A percentile compares a stretch with the other conserved stretches of the same genome.
These are phyloP conservation scores for Lablab purpureus DNA, from an alignment of 306 rosid genomes.

Conservation along the genomic window DNA sequence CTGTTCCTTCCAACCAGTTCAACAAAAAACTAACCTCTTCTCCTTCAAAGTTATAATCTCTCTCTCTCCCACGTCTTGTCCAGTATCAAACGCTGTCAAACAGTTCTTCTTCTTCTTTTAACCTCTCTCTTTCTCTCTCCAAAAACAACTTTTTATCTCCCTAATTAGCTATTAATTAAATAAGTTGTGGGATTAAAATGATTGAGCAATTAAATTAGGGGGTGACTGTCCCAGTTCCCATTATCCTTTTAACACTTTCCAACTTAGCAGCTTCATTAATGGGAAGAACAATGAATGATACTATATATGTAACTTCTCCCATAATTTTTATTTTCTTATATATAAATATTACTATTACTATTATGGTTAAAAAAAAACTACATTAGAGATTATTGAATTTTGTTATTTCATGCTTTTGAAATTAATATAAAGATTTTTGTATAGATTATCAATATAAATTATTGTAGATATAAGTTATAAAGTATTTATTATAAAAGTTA, in stretches of 20 bases:
- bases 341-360: too few species aligned
- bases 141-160: not conserved
- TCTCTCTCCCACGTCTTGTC: constrained; percentile 42
- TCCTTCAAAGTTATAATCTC: not conserved
- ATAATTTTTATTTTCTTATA: not conserved
- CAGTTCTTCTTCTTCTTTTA: constrained; percentile 28
- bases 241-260: not conserved
- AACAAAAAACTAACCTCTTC: constrained; percentile 33
- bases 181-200: constrained; percentile 1
- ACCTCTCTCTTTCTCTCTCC: constrained; percentile 9
- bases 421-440: too few species aligned
- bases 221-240: constrained; percentile 6
- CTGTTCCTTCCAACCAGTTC: constrained; percentile 38
- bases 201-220: constrained; percentile 5
- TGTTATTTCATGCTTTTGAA: too few species aligned
- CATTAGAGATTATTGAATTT: too few species aligned
- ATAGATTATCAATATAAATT: too few species aligned
- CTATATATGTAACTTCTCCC: not conserved
- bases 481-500: too few species aligned
- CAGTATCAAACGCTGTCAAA: constrained; percentile 44
- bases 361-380: too few species aligned
- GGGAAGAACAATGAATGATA: constrained; percentile 7
- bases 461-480: too few species aligned
- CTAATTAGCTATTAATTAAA: not conserved
- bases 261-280: not conserved